These are phyloP conservation scores for Andrographis paniculata DNA, from an alignment of 305 asterid species.

Conservation along the genomic window DNA sequence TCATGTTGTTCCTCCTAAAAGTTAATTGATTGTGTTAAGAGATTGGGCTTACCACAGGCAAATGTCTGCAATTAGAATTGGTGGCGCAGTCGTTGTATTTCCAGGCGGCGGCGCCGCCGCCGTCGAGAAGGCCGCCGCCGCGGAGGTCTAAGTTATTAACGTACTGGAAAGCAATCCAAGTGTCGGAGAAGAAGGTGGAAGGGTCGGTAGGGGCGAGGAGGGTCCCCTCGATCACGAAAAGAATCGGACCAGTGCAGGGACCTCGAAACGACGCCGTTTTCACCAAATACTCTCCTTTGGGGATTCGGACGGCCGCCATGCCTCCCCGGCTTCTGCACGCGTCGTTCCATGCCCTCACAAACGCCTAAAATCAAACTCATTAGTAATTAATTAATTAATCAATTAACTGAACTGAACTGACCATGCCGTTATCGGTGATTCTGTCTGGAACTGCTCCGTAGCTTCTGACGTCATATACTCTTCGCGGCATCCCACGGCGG, in stretches of 20 bases:
- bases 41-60: conserved; percentile 49
- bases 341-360: conserved; percentile 48
- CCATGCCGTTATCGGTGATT: conserved; percentile 39
- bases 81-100: conserved; percentile 47
- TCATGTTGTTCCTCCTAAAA: no score
- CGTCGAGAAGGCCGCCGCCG: conserved; percentile 72
- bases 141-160: conserved; percentile 29
- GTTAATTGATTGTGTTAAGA: no score
- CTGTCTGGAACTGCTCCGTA: conserved; percentile 69
- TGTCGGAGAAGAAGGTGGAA: conserved; percentile 22
- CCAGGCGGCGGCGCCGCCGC: conserved; percentile 77
- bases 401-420: conserved; percentile 1
- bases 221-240: conserved; percentile 33
- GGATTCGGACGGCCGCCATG: conserved; percentile 41
- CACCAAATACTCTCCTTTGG: conserved; percentile 43
- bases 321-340: conserved; percentile 45
- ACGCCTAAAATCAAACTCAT: conserved; percentile 49
- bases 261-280: conserved; percentile 40
- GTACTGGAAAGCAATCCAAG: conserved; percentile 65
- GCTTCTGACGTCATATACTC: conserved; percentile 32
- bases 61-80: conserved; percentile 36
- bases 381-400: no score
- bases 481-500: background rate
- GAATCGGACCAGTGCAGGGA: conserved; percentile 33
- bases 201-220: conserved; percentile 39